These are phyloP conservation scores for Cladophialophora immunda DNA, from an alignment of 2,329 filamentous ascomycete species.

Conservation along the genomic window DNA sequence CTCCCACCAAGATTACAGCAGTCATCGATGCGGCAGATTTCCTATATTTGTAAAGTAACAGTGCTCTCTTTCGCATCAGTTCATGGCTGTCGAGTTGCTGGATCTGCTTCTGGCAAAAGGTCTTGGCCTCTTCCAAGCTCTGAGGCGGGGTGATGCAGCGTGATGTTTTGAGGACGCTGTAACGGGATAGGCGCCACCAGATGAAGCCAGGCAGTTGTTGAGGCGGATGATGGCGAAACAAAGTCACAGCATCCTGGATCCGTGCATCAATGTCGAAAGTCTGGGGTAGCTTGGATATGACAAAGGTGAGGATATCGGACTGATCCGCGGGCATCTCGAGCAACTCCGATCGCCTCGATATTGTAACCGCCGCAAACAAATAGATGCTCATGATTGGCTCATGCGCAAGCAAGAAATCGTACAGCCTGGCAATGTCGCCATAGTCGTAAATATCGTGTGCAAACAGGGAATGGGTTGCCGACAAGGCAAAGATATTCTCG, in stretches of 20 bases:
- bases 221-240: slow-evolving; percentile 76
- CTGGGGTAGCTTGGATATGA: slow-evolving; percentile 84
- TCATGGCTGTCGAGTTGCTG: slow-evolving; percentile 75
- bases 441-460: slow-evolving; percentile 95
- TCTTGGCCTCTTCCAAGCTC: slow-evolving; percentile 71
- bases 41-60: slow-evolving; percentile 70
- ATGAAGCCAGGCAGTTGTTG: slow-evolving; percentile 68
- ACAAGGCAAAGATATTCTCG: slow-evolving; percentile 89
- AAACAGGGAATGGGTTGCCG: slow-evolving; percentile 94
- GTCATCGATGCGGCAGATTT: slow-evolving; percentile 69
- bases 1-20: slow-evolving; percentile 71
- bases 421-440: slow-evolving; percentile 85
- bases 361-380: slow-evolving; percentile 87
- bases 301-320: slow-evolving; percentile 89
- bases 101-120: slow-evolving; percentile 75
- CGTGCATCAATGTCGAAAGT: slow-evolving; percentile 82
- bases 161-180: slow-evolving; percentile 87
- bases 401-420: slow-evolving; percentile 87
- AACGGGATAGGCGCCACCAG: slow-evolving; percentile 76
- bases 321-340: slow-evolving; percentile 83
- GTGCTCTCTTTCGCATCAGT: slow-evolving; percentile 59
- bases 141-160: slow-evolving; percentile 64
- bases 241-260: slow-evolving; percentile 69
- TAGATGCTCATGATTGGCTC: slow-evolving; percentile 92
- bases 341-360: slow-evolving; percentile 82